These are phyloP conservation scores for Spencermartinsiella ligniputridi DNA, from an alignment of 1,139 yeast species.

Conservation along the genomic window DNA sequence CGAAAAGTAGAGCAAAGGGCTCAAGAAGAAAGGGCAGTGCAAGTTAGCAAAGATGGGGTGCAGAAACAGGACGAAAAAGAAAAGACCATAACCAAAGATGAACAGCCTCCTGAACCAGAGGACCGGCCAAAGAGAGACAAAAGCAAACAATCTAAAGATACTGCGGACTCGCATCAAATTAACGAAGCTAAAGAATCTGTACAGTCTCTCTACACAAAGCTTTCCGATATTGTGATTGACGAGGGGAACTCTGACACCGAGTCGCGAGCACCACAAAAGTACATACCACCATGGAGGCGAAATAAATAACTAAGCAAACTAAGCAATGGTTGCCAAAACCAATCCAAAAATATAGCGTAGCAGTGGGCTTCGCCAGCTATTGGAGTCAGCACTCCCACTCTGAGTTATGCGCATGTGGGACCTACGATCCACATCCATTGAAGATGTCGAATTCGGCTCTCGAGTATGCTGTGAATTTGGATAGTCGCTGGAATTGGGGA, in stretches of 20 bases:
- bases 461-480: background rate
- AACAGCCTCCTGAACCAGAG: too few relatives aligned
- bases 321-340: background rate
- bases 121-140: too few relatives aligned
- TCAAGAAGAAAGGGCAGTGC: background rate
- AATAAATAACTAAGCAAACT: slow-evolving; percentile 1
- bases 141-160: too few relatives aligned
- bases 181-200: too few relatives aligned
- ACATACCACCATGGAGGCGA: slow-evolving; percentile 24
- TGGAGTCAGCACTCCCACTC: background rate
- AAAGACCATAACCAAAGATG: too few relatives aligned
- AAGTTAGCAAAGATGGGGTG: background rate
- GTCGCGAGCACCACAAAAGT: slow-evolving; percentile 4
- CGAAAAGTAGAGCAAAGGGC: background rate
- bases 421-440: background rate
- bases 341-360: background rate
- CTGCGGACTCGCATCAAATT: too few relatives aligned
- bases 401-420: too few relatives aligned
- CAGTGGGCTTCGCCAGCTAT: background rate
- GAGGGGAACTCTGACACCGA: background rate
- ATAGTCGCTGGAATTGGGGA: background rate
- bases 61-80: background rate
- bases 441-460: background rate
- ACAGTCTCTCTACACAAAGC: background rate
- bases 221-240: background rate